Percentiles rank a stretch among this genome's conserved stretches.
Conservation (phyloP, 1,284 basidiomycete genomes). For the Boletus coffeatus region DNA sequence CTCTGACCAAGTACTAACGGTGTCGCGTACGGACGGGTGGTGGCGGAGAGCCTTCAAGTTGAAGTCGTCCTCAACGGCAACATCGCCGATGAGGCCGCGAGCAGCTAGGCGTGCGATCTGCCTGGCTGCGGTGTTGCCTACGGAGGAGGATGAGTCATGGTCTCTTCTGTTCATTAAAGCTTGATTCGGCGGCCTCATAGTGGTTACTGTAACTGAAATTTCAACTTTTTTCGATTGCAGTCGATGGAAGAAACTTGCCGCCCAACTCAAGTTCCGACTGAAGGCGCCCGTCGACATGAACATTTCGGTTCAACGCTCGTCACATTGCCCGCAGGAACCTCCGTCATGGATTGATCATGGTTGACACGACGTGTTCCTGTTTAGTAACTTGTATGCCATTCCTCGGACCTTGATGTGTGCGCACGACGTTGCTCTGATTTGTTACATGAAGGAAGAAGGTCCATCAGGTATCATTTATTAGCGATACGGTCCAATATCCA, state of each 20-base stretch:
- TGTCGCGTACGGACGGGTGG: conserved; percentile 54
- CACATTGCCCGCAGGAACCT: background rate
- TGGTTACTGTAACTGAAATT: background rate
- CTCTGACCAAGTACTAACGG: conserved; percentile 66
- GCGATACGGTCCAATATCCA: background rate
- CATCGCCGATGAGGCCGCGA: conserved; percentile 76
- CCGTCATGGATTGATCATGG: background rate
- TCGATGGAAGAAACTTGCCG: background rate
- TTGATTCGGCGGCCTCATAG: too few species aligned
- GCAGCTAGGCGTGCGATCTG: conserved; percentile 89
- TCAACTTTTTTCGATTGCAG: background rate
- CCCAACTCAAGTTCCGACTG: background rate
- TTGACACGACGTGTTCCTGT: background rate
- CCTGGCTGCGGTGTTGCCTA: conserved; percentile 86
- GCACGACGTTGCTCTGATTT: background rate
- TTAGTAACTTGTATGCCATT: background rate
- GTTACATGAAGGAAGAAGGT: background rate
- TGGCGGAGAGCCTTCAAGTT: conserved; percentile 54
- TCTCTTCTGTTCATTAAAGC: too few species aligned
- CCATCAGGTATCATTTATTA: background rate
- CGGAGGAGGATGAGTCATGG: conserved; percentile 61
- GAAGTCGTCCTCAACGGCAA: conserved; percentile 69
- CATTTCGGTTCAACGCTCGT: background rate
- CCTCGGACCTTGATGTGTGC: background rate
- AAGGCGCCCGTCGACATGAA: background rate